These are phyloP conservation scores for Phytophthora agathidicida DNA, from an alignment of 352 stramenopile genomes.

Conservation along the genomic window DNA sequence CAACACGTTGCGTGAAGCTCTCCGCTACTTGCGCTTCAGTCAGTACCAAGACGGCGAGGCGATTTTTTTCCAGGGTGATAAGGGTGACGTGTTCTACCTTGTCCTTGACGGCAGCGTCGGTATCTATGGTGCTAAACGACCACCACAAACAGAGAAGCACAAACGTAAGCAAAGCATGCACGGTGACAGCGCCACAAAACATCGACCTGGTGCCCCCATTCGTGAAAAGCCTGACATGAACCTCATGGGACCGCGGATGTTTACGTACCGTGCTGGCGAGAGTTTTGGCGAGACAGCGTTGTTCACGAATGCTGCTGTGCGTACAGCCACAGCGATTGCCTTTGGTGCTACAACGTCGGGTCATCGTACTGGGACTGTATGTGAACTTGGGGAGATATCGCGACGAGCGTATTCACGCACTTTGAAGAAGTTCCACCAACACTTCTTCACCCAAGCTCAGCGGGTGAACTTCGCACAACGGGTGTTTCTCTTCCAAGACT, in stretches of 20 bases:
- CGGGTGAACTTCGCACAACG: constrained; percentile 60
- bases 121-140: constrained; percentile 55
- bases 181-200: background rate
- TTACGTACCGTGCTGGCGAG: constrained; percentile 55
- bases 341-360: constrained; percentile 18
- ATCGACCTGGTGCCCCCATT: background rate
- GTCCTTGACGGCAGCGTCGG: constrained; percentile 55
- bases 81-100: constrained; percentile 61
- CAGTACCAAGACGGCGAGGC: constrained; percentile 51
- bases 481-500: constrained; percentile 55
- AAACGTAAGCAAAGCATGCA: constrained; percentile 24
- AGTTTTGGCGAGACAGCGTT: constrained; percentile 62
- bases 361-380: constrained; percentile 21
- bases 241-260: constrained; percentile 47
- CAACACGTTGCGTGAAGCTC: constrained; percentile 41
- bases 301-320: constrained; percentile 53
- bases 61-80: constrained; percentile 65
- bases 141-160: constrained; percentile 17
- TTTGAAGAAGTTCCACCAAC: constrained; percentile 50
- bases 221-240: constrained; percentile 25
- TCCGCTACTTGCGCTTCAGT: constrained; percentile 46
- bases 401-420: constrained; percentile 57
- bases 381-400: constrained; percentile 54
- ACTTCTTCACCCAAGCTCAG: constrained; percentile 55
- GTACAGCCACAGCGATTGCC: constrained; percentile 61